Base-by-base conservation (phyloP, 2,329 filamentous ascomycete genomes). In the Mollisiaceae sp. region DNA sequence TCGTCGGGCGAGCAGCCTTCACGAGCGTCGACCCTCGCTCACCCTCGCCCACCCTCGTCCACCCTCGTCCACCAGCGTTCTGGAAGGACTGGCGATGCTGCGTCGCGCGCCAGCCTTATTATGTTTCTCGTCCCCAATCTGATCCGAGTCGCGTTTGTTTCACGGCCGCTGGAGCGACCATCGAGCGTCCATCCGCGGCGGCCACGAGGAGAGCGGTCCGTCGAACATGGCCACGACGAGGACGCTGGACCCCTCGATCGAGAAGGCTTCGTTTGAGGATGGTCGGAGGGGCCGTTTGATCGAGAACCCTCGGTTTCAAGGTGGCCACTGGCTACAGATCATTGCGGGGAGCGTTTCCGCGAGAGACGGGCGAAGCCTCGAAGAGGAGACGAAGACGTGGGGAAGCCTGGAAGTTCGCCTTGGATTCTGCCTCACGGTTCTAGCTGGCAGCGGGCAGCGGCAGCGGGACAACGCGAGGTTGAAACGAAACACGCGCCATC, bases 401-500 rank as follows among this genome's bases (percentile, higher is more conserved):
- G 24, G 50, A 27, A 35, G 11, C 32, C 32, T 11, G 24, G 50
- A 27, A 35, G 11, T 54, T 54, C 24, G 50, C 50, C 50, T 54
- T 35, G 22, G 27, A n/a, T 12, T 54, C 50, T 54, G 50, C 24
- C 50, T 54, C 50, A 24, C 27, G 15, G 22, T 27, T 18, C 5
- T 5, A 35, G 50, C 50, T 54, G 50, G 24, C 15, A 12, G 27
- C 27, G 27, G 27, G 27, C n/a, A n/a, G n/a, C n/a, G 50, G 24
- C 15, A 12, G 27, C 27, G 27, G 27, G 27, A 32, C 27, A 14
- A 54, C 50, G 50, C 50, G 50, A 54, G 11, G 24, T 35, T 54
- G 50, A 54, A 54, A 54, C 50, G 50, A 54, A 54, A 54, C 50
- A 54, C 50, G 18, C 50, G 45, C 45, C 45, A n/a, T 22, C 45